Evolutionary conservation across 1,139 yeast genomes (phyloP).

Genomic region (Yarrowia galli): DNA sequence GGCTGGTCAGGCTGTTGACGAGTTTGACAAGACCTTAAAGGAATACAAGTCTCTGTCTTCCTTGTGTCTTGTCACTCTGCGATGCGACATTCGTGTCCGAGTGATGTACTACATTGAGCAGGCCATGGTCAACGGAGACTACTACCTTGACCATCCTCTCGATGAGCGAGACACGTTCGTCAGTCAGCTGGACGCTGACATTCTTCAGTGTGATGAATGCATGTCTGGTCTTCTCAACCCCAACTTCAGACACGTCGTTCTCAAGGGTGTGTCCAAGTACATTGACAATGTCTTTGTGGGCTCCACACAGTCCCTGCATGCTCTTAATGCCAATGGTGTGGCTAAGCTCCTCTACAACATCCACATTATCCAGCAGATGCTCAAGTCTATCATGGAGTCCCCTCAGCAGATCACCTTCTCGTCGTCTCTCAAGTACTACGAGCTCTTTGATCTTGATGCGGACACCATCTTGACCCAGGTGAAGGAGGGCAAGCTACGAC

Average conservation of each 20-base stretch:
- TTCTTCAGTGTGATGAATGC: constrained; percentile 59
- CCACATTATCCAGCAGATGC: constrained; percentile 75
- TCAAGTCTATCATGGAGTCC: constrained; percentile 64
- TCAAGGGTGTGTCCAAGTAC: constrained; percentile 63
- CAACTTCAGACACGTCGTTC: constrained; percentile 49
- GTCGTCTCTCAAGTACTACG: constrained; percentile 65
- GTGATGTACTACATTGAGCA: constrained; percentile 66
- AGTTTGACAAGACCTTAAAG: constrained; percentile 59
- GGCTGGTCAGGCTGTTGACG: constrained; percentile 54
- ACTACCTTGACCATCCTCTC: constrained; percentile 57
- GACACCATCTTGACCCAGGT: constrained; percentile 44
- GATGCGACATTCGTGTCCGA: constrained; percentile 71
- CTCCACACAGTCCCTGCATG: constrained; percentile 64
- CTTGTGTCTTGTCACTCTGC: constrained; percentile 61
- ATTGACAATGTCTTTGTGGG: constrained; percentile 64
- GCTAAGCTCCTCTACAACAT: constrained; percentile 72
- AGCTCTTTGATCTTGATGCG: constrained; percentile 55
- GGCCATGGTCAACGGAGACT: constrained; percentile 52
- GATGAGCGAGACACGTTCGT: constrained; percentile 72
- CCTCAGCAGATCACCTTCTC: constrained; percentile 69
- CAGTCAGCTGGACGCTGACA: constrained; percentile 65
- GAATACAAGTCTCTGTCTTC: constrained; percentile 59
- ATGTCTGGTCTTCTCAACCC: constrained; percentile 47
- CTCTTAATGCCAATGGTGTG: constrained; percentile 70
- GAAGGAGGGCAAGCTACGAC: constrained; percentile 41